A percentile compares a stretch with the other conserved stretches of the same genome.
These are phyloP conservation scores for Colletotrichum navitas DNA, from an alignment of 2,329 filamentous ascomycete species.

Conservation along the genomic window DNA sequence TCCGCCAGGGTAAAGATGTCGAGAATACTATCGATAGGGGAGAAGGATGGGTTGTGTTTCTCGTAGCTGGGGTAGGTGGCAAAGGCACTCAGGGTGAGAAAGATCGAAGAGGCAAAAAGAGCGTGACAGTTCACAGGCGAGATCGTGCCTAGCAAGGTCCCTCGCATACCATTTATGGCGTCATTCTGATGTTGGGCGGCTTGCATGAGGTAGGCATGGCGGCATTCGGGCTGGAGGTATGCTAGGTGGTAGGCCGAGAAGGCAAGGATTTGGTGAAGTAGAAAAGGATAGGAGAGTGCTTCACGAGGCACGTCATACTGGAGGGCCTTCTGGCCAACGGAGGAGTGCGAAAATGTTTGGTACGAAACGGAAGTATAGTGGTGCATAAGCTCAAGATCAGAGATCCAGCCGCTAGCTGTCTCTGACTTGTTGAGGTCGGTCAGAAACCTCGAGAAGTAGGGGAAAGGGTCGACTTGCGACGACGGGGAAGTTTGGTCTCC, in stretches of 20 bases:
- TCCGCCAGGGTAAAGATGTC: slow-evolving; percentile 50
- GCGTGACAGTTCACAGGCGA: slow-evolving; percentile 50
- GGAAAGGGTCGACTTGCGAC: slow-evolving; percentile 37
- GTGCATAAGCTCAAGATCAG: slow-evolving; percentile 54
- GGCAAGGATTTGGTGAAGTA: slow-evolving; percentile 52
- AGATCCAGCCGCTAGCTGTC: slow-evolving; percentile 49
- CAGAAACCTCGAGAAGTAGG: slow-evolving; percentile 46
- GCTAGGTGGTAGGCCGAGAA: slow-evolving; percentile 50
- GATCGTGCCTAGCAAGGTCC: slow-evolving; percentile 45
- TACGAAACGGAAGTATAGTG: slow-evolving; percentile 51
- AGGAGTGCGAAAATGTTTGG: slow-evolving; percentile 46
- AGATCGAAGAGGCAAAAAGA: slow-evolving; percentile 50
- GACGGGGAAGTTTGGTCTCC: slow-evolving; percentile 24
- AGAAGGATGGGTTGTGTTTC: slow-evolving; percentile 39
- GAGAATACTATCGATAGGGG: slow-evolving; percentile 50
- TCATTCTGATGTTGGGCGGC: slow-evolving; percentile 52
- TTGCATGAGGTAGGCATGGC: slow-evolving; percentile 46
- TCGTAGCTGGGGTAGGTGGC: slow-evolving; percentile 46
- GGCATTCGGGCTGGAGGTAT: slow-evolving; percentile 46
- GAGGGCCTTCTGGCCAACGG: slow-evolving; percentile 43
- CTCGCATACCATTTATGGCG: slow-evolving; percentile 50
- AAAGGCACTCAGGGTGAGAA: slow-evolving; percentile 52
- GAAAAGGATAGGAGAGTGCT: slow-evolving; percentile 47
- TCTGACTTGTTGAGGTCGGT: slow-evolving; percentile 43
- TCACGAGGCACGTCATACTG: slow-evolving; percentile 48